Evolutionary conservation across 345 rosid genomes (phyloP).

Genomic region (Eucalyptus camaldulensis): DNA sequence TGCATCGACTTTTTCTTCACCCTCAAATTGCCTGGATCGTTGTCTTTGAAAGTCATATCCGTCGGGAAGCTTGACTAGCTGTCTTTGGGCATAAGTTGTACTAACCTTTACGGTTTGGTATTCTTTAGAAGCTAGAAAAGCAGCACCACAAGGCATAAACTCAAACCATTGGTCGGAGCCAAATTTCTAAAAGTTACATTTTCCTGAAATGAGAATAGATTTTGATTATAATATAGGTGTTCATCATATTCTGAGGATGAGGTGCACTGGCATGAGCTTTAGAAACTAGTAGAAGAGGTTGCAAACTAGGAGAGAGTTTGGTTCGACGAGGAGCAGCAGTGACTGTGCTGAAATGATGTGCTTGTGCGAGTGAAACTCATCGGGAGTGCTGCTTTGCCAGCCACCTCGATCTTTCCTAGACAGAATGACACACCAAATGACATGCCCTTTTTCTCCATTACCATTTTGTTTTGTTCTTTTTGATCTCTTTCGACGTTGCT

Average conservation of each 20-base stretch:
- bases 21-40: not conserved
- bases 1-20: not conserved
- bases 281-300: not conserved
- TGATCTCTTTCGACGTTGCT: not conserved
- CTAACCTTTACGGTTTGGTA: not conserved
- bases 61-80: not conserved
- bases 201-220: not conserved
- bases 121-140: not conserved
- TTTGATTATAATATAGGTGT: not conserved
- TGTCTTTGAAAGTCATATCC: not conserved
- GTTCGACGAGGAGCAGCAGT: not conserved
- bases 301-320: not conserved
- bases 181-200: not conserved
- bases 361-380: not conserved
- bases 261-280: not conserved
- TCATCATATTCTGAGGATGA: not conserved
- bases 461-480: not conserved
- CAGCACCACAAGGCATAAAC: not conserved
- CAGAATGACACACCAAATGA: not conserved
- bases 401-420: not conserved
- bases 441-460: not conserved
- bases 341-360: not conserved
- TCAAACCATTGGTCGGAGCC: not conserved
- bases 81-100: not conserved
- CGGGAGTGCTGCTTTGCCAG: not conserved